Conservation (phyloP, 805 yeast species). For the Saccharomyces eubayanus region DNA sequence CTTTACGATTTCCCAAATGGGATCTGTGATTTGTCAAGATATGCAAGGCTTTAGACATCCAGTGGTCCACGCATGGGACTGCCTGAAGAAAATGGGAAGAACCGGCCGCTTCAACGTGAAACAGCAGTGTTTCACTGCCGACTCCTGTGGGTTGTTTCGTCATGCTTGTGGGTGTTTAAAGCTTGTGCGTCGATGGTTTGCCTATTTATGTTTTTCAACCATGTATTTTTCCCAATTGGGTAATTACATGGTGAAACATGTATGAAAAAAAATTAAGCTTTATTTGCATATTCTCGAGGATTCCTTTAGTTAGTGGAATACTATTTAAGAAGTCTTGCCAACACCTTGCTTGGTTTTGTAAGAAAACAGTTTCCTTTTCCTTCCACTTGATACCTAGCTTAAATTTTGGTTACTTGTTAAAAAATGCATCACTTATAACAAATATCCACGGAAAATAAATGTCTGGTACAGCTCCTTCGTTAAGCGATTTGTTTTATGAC, state of each 20-base stretch:
- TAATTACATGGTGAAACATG: constrained; percentile 16
- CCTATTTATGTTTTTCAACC: not conserved
- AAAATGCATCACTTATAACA: not conserved
- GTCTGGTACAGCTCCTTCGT: constrained; percentile 2
- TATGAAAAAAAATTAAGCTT: not conserved
- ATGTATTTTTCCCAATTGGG: constrained; percentile 18
- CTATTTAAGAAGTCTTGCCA: not conserved
- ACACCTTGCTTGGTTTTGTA: not conserved
- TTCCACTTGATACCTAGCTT: not conserved
- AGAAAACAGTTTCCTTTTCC: not conserved
- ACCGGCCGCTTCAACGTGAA: not conserved
- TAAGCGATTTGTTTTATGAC: constrained; percentile 15
- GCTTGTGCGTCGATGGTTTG: not conserved
- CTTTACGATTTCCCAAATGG: not conserved
- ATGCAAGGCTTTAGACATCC: not conserved
- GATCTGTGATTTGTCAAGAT: not conserved
- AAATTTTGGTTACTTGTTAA: not conserved
- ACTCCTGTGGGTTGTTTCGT: not conserved
- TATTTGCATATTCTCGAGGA: not conserved
- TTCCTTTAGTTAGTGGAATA: not conserved
- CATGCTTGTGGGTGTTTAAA: not conserved
- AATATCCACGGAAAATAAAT: not conserved
- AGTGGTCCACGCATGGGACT: not conserved
- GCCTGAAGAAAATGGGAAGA: not conserved
- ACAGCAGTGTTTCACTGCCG: not conserved